These are phyloP conservation scores for Phytophthora agathidicida DNA, from an alignment of 352 stramenopile species.

Conservation along the genomic window DNA sequence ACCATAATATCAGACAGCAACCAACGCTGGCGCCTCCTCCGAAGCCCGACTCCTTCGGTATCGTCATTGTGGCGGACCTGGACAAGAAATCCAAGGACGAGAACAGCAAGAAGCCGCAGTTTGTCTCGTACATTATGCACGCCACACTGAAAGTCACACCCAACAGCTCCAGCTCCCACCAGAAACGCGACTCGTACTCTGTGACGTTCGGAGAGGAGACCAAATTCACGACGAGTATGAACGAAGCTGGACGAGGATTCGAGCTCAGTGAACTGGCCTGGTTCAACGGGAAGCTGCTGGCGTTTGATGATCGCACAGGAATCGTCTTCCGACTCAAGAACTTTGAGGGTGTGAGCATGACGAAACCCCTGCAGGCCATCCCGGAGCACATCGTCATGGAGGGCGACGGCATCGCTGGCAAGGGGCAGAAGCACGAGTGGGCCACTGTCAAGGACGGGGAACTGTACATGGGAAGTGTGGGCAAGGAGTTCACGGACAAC, in stretches of 20 bases:
- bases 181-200: constrained; percentile 56
- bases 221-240: constrained; percentile 86
- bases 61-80: constrained; percentile 96
- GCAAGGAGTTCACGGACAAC: constrained; percentile 94
- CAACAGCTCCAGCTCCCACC: constrained; percentile 32
- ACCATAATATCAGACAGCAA: constrained; percentile 44
- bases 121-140: constrained; percentile 92
- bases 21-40: constrained; percentile 28
- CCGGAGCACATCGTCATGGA: constrained; percentile 97
- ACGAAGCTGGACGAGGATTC: constrained; percentile 96
- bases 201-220: constrained; percentile 72
- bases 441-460: constrained; percentile 98
- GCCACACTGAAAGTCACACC: constrained; percentile 83
- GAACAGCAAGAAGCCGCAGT: constrained; percentile 90
- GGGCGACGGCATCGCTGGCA: constrained; percentile 95
- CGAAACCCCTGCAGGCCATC: constrained; percentile 85
- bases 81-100: constrained; percentile 93
- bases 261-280: constrained; percentile 95
- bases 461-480: constrained; percentile 96
- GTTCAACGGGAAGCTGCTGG: constrained; percentile 91
- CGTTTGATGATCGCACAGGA: constrained; percentile 98
- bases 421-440: constrained; percentile 99
- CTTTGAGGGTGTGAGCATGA: constrained; percentile 54
- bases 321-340: constrained; percentile 98
- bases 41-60: constrained; percentile 72